Evolutionary conservation across 1,284 basidiomycete species (phyloP).

Genomic region (Cryptococcus sp.): DNA sequence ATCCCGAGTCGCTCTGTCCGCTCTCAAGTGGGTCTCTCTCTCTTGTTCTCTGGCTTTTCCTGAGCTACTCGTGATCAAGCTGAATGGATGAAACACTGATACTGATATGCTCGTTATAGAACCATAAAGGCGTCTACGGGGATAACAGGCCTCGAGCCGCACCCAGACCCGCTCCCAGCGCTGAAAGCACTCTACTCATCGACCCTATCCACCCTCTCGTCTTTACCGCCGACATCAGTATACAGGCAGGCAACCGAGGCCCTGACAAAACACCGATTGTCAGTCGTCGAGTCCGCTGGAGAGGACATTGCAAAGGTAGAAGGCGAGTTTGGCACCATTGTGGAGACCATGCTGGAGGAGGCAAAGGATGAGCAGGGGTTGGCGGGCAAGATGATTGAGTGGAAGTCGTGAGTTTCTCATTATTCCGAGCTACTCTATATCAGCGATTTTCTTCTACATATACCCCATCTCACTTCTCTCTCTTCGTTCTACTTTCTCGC

Average conservation of each 20-base stretch:
- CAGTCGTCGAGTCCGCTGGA: constrained; percentile 68
- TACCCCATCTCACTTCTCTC: not conserved
- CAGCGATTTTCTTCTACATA: not conserved
- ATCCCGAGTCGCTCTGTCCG: constrained; percentile 65
- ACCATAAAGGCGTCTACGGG: constrained; percentile 74
- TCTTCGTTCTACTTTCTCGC: not conserved
- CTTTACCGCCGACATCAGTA: constrained; percentile 76
- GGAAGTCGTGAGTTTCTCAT: constrained; percentile 82
- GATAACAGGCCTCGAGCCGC: constrained; percentile 61
- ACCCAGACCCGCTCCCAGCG: constrained; percentile 69
- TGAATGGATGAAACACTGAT: not conserved
- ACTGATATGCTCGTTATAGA: constrained; percentile 10
- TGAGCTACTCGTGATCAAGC: too few relatives aligned
- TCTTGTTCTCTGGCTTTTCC: not conserved
- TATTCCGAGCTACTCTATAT: not conserved
- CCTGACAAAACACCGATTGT: constrained; percentile 78
- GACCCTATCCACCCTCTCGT: constrained; percentile 70
- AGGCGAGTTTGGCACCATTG: constrained; percentile 58
- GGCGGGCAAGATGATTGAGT: constrained; percentile 82
- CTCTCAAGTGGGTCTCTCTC: constrained; percentile 37
- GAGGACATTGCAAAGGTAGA: constrained; percentile 70
- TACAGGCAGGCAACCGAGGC: constrained; percentile 91
- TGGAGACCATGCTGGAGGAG: constrained; percentile 62
- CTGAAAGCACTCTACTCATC: constrained; percentile 74
- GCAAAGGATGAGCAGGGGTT: constrained; percentile 80